These are phyloP conservation scores for Reticulascus tulasneorum DNA, from an alignment of 2,329 filamentous ascomycete species.

Conservation along the genomic window DNA sequence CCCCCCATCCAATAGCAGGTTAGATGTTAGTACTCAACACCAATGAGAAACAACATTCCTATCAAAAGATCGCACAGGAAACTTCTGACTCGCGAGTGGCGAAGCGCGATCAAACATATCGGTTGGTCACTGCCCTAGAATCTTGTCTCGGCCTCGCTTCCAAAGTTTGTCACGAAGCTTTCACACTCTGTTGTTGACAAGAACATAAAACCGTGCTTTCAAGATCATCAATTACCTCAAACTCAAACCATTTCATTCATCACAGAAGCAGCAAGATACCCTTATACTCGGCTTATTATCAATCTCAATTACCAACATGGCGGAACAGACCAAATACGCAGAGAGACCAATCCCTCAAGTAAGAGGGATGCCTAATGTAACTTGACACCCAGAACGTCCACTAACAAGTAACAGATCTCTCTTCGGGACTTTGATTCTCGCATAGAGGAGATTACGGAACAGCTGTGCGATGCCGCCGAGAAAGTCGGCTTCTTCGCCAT, in stretches of 20 bases:
- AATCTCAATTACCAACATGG: not conserved
- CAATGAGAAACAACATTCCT: no score
- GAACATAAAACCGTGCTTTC: not conserved
- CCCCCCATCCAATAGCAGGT: no score
- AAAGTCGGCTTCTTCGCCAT: slow-evolving; percentile 59
- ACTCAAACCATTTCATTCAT: not conserved
- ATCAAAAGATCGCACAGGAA: no score
- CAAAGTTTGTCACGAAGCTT: no score
- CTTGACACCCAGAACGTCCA: slow-evolving; percentile 36
- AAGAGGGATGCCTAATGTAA: not conserved
- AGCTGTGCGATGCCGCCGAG: slow-evolving; percentile 52
- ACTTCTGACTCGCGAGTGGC: no score
- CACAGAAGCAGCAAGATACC: slow-evolving; percentile 32
- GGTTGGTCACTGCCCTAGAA: not conserved
- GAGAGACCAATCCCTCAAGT: slow-evolving; percentile 5
- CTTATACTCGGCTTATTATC: not conserved
- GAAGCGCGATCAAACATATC: no score
- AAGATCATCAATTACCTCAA: not conserved
- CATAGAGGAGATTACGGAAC: slow-evolving; percentile 47
- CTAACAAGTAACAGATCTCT: slow-evolving; percentile 48
- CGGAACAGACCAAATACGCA: slow-evolving; percentile 6
- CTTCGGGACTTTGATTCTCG: slow-evolving; percentile 48
- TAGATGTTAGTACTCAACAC: no score
- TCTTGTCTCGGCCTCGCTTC: not conserved
- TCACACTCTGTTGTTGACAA: not conserved